phyloP scores from a whole-genome alignment of 2,329 filamentous ascomycete genomes.

The Raffaelea albimanens region DNA sequence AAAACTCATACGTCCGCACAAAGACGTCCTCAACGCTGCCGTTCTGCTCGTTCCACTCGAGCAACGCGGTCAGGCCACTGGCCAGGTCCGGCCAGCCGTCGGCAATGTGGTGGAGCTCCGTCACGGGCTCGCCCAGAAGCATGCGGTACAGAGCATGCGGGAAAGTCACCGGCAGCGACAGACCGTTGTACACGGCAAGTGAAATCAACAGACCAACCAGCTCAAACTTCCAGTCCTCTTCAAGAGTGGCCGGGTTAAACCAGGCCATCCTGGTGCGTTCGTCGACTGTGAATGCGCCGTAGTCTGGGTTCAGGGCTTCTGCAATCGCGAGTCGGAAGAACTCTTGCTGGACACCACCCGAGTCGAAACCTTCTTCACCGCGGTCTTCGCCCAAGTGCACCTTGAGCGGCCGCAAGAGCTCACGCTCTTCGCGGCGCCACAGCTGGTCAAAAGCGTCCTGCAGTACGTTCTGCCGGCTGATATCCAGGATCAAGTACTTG shows the following conservation, averaged over 20 bases:
- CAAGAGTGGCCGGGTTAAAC: slow-evolving; percentile 75
- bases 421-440: slow-evolving; percentile 74
- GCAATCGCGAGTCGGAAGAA: slow-evolving; percentile 82
- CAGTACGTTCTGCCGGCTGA: slow-evolving; percentile 59
- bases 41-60: slow-evolving; percentile 66
- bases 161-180: slow-evolving; percentile 85
- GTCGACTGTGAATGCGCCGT: slow-evolving; percentile 75
- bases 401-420: slow-evolving; percentile 78
- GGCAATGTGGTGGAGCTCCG: slow-evolving; percentile 63
- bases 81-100: slow-evolving; percentile 83
- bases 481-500: slow-evolving; percentile 61
- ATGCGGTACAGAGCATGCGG: slow-evolving; percentile 77
- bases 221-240: slow-evolving; percentile 84
- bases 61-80: slow-evolving; percentile 61
- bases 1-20: slow-evolving; percentile 79
- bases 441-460: slow-evolving; percentile 76
- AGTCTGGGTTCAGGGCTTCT: slow-evolving; percentile 68
- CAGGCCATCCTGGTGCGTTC: slow-evolving; percentile 68
- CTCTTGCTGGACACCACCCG: slow-evolving; percentile 91
- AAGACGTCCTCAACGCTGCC: slow-evolving; percentile 76
- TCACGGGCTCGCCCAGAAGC: slow-evolving; percentile 60
- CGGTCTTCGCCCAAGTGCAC: slow-evolving; percentile 73
- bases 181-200: slow-evolving; percentile 83
- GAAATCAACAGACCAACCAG: slow-evolving; percentile 81
- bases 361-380: slow-evolving; percentile 85